Evolutionary conservation across 75 land plant genomes (phyloP), one percentile per base, ranked within the genome.

Genomic region (Sequoiadendron giganteum): DNA sequence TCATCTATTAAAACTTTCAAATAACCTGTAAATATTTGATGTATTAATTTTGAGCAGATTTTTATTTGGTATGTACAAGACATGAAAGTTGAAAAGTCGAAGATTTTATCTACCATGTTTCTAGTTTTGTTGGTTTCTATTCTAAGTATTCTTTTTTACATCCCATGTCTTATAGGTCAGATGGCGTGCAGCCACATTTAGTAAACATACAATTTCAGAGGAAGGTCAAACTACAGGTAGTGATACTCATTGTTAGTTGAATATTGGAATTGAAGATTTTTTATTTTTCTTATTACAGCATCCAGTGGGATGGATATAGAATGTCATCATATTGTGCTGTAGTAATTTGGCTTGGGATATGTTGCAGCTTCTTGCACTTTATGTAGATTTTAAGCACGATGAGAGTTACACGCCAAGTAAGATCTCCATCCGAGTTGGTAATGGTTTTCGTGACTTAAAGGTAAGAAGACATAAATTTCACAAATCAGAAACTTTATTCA

Each of bases 351-450:
- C n/a, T 80, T 85, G 43, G 30, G 28, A 42, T 25, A 49, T 54
- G 40, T 68, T 85, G 83, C 86, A 96, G 96, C 92, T 94, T 83
- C 91, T 97, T 78, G 99, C 93, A 7, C 40, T 97, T 3, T 96
- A 95, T 91, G 98, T 98, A 77, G 97, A 98, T 91, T 98, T 91
- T 92, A 98, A 97, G 94, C 94, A 95, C 19, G 99, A 98, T 88
- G 99, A 98, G 91, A 98, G 99, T 88, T 98, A 98, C 89, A 98
- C 99, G 1, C 99, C 99, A 6, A 96, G 95, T 89, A 97, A 98
- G 91, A 97, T 98, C 4, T 96, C 99, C n/a, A 86, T 98, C 54
- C 95, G 99, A 5, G 95, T 99, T 79, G 99, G 99, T 10, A 97
- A 98, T 92, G 97, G 99, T 42, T 96, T 97, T 87, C 98, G 97